These are phyloP conservation scores for Saturnispora quitensis DNA, from an alignment of 805 yeast genomes.

Conservation along the genomic window DNA sequence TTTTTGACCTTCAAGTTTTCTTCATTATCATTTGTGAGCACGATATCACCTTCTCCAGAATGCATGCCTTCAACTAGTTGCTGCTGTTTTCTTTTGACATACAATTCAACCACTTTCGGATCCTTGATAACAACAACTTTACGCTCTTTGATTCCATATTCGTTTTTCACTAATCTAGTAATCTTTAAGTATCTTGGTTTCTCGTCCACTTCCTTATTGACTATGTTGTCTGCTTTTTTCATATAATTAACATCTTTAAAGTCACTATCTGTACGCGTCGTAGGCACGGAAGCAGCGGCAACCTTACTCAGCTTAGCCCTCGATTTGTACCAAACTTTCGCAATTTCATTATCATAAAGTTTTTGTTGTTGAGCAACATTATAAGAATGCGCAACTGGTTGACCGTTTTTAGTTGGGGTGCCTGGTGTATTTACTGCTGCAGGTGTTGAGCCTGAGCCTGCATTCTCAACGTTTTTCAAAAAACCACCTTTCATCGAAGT, in stretches of 20 bases:
- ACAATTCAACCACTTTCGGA: conserved; percentile 80
- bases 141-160: conserved; percentile 79
- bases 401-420: conserved; percentile 29
- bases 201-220: conserved; percentile 26
- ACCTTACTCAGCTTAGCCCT: conserved; percentile 43
- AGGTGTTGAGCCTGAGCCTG: conserved; percentile 15
- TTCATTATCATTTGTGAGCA: conserved; percentile 76
- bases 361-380: conserved; percentile 82
- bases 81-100: conserved; percentile 46
- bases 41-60: conserved; percentile 61
- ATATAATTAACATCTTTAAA: conserved; percentile 29
- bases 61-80: conserved; percentile 28
- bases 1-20: conserved; percentile 69
- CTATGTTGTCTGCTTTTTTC: conserved; percentile 26
- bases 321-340: conserved; percentile 85
- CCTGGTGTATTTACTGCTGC: conserved; percentile 1
- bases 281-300: conserved; percentile 19
- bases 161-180: conserved; percentile 72
- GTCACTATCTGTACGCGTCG: conserved; percentile 16
- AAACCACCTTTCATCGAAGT: conserved; percentile 96
- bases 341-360: conserved; percentile 84
- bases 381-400: conserved; percentile 53
- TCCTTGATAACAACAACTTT: conserved; percentile 71
- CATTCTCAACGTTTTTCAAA: conserved; percentile 21
- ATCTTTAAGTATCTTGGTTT: conserved; percentile 41